Evolutionary conservation across 495 filamentous ascomycete species (phyloP), one percentile per base, ranked within the genome.

Genomic region (Acidiella bohemica): DNA sequence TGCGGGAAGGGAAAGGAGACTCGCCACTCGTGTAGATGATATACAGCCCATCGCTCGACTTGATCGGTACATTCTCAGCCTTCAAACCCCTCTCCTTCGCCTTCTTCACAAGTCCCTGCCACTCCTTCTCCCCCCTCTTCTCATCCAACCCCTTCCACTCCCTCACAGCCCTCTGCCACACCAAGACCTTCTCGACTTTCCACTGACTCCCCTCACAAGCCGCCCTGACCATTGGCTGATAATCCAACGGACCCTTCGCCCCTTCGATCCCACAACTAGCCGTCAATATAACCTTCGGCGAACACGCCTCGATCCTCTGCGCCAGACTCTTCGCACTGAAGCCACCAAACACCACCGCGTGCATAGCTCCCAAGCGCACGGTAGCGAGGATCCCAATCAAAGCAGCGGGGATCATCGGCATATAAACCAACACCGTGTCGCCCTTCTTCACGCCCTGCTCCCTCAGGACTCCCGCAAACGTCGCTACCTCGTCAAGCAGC

Each of bases 401-500:
- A 6, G 87, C 80, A 4, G 83, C 80, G 1, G 87, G 88, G 25
- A 95, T 85, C 87, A 95, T 94, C 39, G 87, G 88, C 87, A 94
- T 95, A 59, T 94, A 94, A 35, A 94, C 75, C 33, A 94, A 65
- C n/a, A 95, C 84, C 3, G 88, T 77, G 67, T 94, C 86, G 0
- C 87, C 87, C 59, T 75, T 83, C 51, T 66, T 72, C 6, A 93
- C 80, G 0, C 86, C 87, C 51, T 90, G 77, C 59, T 88, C 80
- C 42, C 78, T 63, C 41, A 95, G 58, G 0, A 90, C 86, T 7
- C 77, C 87, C 0, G 87, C 87, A 41, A 92, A 70, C 11, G 72
- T 70, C 58, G 88, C 81, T 3, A 94, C 81, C 54, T 95, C 84
- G n/a, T 75, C 63, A 10, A 88, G 69, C 16, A 95, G 59, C 57